Percentiles rank a stretch among this genome's conserved stretches.
Conservation (phyloP, 371 early-diverging fungal species). For the Lichtheimia hyalospora region DNA sequence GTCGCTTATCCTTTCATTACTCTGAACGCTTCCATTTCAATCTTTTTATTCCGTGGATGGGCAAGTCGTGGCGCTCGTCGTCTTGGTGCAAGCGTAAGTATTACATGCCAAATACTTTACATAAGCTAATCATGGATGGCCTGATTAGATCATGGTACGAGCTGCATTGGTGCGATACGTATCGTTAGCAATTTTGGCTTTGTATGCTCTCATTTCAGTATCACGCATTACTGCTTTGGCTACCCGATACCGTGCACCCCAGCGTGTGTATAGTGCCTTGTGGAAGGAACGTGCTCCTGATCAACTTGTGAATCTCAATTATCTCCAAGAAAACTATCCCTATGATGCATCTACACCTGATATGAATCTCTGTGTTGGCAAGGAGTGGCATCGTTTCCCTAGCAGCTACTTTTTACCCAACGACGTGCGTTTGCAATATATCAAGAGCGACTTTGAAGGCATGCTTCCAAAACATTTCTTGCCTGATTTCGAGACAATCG, state of each 20-base stretch:
- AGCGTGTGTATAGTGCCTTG: slow-evolving; percentile 51
- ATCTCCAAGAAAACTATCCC: slow-evolving; percentile 35
- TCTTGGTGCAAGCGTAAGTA: slow-evolving; percentile 31
- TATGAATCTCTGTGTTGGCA: slow-evolving; percentile 80
- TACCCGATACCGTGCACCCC: slow-evolving; percentile 69
- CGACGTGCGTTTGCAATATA: slow-evolving; percentile 57
- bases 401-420: slow-evolving; percentile 86
- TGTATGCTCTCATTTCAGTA: slow-evolving; percentile 50
- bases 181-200: slow-evolving; percentile 33
- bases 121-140: too few relatives aligned
- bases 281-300: slow-evolving; percentile 39
- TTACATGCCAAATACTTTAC: too few relatives aligned
- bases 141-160: slow-evolving; percentile 19
- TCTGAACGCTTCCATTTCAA: slow-evolving; percentile 73
- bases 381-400: slow-evolving; percentile 95
- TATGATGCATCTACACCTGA: slow-evolving; percentile 20
- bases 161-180: slow-evolving; percentile 36
- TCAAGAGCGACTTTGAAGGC: slow-evolving; percentile 65
- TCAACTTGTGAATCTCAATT: slow-evolving; percentile 28
- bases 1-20: slow-evolving; percentile 90
- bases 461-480: slow-evolving; percentile 68
- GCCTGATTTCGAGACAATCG: slow-evolving; percentile 23
- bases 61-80: slow-evolving; percentile 30
- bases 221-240: slow-evolving; percentile 64
- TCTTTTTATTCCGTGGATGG: slow-evolving; percentile 58